These are phyloP conservation scores for Grammothele lineata DNA, from an alignment of 768 basidiomycete species.

Conservation along the genomic window DNA sequence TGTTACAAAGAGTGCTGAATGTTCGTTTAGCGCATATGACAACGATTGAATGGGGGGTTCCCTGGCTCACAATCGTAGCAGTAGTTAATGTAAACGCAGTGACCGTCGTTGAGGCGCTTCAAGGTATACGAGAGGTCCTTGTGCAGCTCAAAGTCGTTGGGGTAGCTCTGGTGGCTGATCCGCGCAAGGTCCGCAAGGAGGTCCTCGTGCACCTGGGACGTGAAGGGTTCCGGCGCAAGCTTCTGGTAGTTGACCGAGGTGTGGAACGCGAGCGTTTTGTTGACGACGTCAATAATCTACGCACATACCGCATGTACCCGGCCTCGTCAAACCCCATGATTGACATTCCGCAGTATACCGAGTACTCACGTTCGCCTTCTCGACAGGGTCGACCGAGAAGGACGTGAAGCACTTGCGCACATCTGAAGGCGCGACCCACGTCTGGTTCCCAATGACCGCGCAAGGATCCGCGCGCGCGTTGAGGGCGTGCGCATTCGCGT, in stretches of 20 bases:
- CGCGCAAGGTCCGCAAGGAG: conserved; percentile 45
- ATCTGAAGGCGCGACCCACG: conserved; percentile 50
- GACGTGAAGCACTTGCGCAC: conserved; percentile 49
- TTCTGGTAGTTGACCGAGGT: conserved; percentile 60
- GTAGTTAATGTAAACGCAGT: conserved; percentile 49
- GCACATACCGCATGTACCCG: not conserved
- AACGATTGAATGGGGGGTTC: conserved; percentile 8
- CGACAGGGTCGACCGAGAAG: conserved; percentile 40
- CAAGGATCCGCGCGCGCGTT: conserved; percentile 32
- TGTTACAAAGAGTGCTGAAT: conserved; percentile 25
- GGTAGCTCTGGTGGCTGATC: conserved; percentile 39
- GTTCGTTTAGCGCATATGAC: not conserved
- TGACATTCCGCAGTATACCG: not conserved
- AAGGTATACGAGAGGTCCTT: conserved; percentile 49
- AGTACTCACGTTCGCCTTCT: conserved; percentile 46
- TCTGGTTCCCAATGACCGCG: conserved; percentile 46
- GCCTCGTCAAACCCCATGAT: not conserved
- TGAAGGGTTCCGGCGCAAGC: conserved; percentile 49
- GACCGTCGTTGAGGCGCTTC: conserved; percentile 55
- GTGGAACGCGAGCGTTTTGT: conserved; percentile 55
- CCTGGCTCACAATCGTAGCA: conserved; percentile 47
- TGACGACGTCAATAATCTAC: conserved; percentile 54
- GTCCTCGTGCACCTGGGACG: conserved; percentile 53
- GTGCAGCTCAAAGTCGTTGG: conserved; percentile 53
- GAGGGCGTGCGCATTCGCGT: not conserved